Evolutionary conservation across 2,329 filamentous ascomycete genomes (phyloP), one percentile per base, ranked within the genome.

Genomic region (Pseudogymnoascus sp.): DNA sequence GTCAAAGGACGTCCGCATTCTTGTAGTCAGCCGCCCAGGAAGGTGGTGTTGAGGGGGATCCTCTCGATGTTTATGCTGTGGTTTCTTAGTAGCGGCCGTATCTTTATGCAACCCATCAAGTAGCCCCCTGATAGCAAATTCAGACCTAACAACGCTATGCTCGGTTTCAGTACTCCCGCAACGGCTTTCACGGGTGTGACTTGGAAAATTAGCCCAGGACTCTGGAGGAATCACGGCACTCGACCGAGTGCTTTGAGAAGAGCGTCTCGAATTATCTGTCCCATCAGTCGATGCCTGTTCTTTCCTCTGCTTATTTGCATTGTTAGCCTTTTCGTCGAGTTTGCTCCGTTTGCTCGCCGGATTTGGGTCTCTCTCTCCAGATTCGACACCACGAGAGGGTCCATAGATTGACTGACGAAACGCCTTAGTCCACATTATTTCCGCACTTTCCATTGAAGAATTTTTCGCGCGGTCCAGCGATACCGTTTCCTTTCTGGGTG

Each of bases 161-260:
- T 23, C 38, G 4, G 63, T 26, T 15, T 64, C 66, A 21, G 67
- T 68, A 62, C 66, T 69, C 13, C 50, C 35, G 31, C 59, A 66
- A 31, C 71, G 65, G 53, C 68, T 66, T n/a, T 64, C 37, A 1
- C 71, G 68, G 46, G 64, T 65, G 37, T 72, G 70, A 31, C 67
- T 72, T 3, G 68, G 66, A 50, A 66, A 73, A 19, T 66, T 64
- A 40, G 70, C 67, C 72, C 72, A 73, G 9, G 67, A 64, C 7
- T 64, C 64, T 15, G 72, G 72, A 61, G 67, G 71, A 50, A 67
- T 65, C 7, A 60, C 59, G 31, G 38, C 26, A 7, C 19, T 40
- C 19, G 59, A 23, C 35, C 19, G 33, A 40, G 11, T 38, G 23
- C 59, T 42, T 40, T 23, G 59, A 40, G 38, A 60, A 6, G 59